These are phyloP conservation scores for Ophiostoma ips DNA, from an alignment of 2,329 filamentous ascomycete genomes.

Conservation along the genomic window DNA sequence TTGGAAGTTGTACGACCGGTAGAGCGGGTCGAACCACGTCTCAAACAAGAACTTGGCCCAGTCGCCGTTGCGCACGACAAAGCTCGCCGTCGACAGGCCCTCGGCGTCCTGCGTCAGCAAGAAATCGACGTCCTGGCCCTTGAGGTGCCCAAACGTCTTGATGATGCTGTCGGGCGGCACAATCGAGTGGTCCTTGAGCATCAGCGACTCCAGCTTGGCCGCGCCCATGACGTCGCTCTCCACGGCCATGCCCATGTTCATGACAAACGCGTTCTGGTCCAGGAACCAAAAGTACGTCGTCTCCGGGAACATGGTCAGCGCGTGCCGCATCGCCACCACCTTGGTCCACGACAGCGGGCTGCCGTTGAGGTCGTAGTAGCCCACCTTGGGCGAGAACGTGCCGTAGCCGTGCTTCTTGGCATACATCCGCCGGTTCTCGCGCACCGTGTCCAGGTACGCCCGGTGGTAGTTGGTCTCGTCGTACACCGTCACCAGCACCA, in stretches of 20 bases:
- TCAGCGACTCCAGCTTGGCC: slow-evolving; percentile 54
- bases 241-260: slow-evolving; percentile 61
- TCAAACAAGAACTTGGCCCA: slow-evolving; percentile 92
- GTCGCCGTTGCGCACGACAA: slow-evolving; percentile 68
- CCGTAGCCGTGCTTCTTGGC: slow-evolving; percentile 78
- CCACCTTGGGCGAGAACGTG: slow-evolving; percentile 65
- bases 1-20: slow-evolving; percentile 88
- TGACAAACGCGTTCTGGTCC: slow-evolving; percentile 73
- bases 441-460: slow-evolving; percentile 58
- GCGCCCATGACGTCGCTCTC: slow-evolving; percentile 57
- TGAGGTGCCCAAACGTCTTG: slow-evolving; percentile 78
- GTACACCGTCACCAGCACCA: slow-evolving; percentile 75
- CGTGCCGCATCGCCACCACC: slow-evolving; percentile 78
- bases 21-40: slow-evolving; percentile 91
- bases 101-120: slow-evolving; percentile 74
- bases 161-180: slow-evolving; percentile 96
- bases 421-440: slow-evolving; percentile 72
- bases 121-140: slow-evolving; percentile 63
- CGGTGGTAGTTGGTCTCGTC: slow-evolving; percentile 52
- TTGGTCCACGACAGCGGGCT: slow-evolving; percentile 55
- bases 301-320: slow-evolving; percentile 65
- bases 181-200: slow-evolving; percentile 74
- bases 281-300: slow-evolving; percentile 78
- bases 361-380: slow-evolving; percentile 57
- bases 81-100: slow-evolving; percentile 62